Base-by-base conservation (phyloP, 1,284 basidiomycete genomes). In the Cryptococcus sp. region DNA sequence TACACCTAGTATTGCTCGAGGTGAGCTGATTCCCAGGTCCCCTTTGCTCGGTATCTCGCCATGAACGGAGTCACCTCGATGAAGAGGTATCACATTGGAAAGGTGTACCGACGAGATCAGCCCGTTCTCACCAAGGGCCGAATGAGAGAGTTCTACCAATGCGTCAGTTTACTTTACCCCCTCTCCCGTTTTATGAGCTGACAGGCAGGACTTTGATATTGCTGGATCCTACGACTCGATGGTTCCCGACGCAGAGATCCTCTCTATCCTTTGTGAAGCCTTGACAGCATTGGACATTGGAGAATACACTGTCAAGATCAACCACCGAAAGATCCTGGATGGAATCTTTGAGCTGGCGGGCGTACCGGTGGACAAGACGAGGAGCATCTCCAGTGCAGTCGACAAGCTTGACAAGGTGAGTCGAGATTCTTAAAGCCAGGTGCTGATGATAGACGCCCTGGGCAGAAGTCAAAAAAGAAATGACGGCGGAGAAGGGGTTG, bases 101-200 rank as follows among this genome's bases (percentile, higher is more conserved):
- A 98, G 75, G 94, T 98, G 22, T 98, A 98, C 74, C 79, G 95
- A 56, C 77, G 95, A 66, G 94, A 99, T 73, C 93, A 87, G 65
- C 94, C 95, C 1, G 93, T 94, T 51, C 93, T 98, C 87, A 86
- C 85, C 46, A 98, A 99, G 75, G 94, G 94, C 4, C 80, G 94
- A 33, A 97, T 98, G 91, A 81, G 94, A 55, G 94, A 99, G 76
- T 98, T 98, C 70, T 93, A 90, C 68, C 94, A 99, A 75, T 97
- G 94, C 57, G 90, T 93, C 60, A 63, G 84, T 78, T 31, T 16
- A n/a, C 21, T n/a, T 37, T 10, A 12, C 5, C 5, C 19, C 3
- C 24, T 12, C 19, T n/a, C 14, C 14, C 22, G 16, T 3, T 9
- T 21, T 23, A 32, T 4, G 11, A 19, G 41, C 54, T 61, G 42